A percentile compares a stretch with the other conserved stretches of the same genome.
Evolutionary conservation across 805 yeast genomes (phyloP).

Genomic region (Metschnikowia picachoensis): DNA sequence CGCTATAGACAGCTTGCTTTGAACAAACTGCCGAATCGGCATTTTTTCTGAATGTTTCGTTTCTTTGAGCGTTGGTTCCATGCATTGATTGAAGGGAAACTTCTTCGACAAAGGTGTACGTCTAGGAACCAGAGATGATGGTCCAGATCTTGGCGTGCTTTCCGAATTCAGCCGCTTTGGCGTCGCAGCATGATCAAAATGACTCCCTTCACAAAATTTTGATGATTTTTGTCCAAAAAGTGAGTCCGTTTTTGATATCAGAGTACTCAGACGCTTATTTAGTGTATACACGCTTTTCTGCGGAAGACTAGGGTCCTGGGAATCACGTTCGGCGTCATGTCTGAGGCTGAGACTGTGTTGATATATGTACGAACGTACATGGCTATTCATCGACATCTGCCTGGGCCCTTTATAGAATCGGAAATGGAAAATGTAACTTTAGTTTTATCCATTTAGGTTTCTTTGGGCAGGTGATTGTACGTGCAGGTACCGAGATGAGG

Average conservation of each 20-base stretch:
- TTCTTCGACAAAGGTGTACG: not conserved
- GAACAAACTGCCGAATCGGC: constrained; percentile 2
- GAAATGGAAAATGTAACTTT: too few species aligned
- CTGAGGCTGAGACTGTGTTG: constrained; percentile 7
- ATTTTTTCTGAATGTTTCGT: constrained; percentile 9
- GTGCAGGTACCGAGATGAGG: too few species aligned
- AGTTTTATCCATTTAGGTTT: too few species aligned
- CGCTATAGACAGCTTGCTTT: not conserved
- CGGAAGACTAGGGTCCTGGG: not conserved
- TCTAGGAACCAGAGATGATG: not conserved
- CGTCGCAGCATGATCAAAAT: too few species aligned
- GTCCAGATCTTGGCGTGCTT: not conserved
- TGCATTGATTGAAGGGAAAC: constrained; percentile 14
- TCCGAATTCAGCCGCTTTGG: too few species aligned
- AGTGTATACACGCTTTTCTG: not conserved
- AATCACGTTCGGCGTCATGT: not conserved
- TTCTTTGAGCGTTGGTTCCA: constrained; percentile 8
- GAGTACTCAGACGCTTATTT: not conserved
- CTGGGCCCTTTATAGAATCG: not conserved
- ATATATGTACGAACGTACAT: constrained; percentile 11
- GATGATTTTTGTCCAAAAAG: too few species aligned
- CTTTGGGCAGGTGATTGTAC: too few species aligned
- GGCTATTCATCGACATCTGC: constrained; percentile 11
- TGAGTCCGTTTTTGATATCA: not conserved
- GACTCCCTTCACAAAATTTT: too few species aligned